Percentiles rank a stretch among this genome's conserved stretches.
Evolutionary conservation across 1,139 yeast genomes (phyloP).

Genomic region (Arxiozyma bovina): DNA sequence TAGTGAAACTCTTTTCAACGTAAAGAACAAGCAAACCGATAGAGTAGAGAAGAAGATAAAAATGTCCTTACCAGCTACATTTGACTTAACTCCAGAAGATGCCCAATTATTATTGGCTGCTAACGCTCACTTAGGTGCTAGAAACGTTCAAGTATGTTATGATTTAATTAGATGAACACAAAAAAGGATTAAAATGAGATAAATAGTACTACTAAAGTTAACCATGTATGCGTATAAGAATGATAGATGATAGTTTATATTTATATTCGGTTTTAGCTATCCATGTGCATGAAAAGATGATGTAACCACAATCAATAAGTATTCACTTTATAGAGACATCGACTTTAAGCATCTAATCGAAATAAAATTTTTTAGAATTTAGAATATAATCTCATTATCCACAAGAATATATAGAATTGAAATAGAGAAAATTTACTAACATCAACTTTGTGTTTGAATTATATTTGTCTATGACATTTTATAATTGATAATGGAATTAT

Average conservation of each 20-base stretch:
- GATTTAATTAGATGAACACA: not conserved
- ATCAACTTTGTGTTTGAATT: not conserved
- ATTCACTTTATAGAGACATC: not conserved
- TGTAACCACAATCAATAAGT: not conserved
- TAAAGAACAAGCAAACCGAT: conserved; percentile 2
- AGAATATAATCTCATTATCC: not conserved
- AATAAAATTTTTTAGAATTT: too few relatives aligned
- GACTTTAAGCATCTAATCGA: not conserved
- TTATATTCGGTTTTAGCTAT: too few relatives aligned
- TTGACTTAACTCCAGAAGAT: conserved; percentile 93
- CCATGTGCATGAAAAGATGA: too few relatives aligned
- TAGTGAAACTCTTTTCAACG: conserved; percentile 1
- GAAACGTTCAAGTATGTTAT: conserved; percentile 91
- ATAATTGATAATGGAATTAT: not conserved
- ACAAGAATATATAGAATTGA: not conserved
- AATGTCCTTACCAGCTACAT: conserved; percentile 85
- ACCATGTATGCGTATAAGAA: not conserved
- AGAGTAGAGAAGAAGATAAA: conserved; percentile 5
- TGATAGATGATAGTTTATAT: too few relatives aligned
- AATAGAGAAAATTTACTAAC: not conserved
- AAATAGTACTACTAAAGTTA: not conserved
- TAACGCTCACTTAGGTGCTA: conserved; percentile 98
- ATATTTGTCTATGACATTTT: not conserved
- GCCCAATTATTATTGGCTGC: conserved; percentile 99
- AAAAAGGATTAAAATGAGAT: not conserved